Evolutionary conservation across 345 rosid species (phyloP), one percentile per base, ranked within the genome.

Genomic region (Noccaea caerulescens): DNA sequence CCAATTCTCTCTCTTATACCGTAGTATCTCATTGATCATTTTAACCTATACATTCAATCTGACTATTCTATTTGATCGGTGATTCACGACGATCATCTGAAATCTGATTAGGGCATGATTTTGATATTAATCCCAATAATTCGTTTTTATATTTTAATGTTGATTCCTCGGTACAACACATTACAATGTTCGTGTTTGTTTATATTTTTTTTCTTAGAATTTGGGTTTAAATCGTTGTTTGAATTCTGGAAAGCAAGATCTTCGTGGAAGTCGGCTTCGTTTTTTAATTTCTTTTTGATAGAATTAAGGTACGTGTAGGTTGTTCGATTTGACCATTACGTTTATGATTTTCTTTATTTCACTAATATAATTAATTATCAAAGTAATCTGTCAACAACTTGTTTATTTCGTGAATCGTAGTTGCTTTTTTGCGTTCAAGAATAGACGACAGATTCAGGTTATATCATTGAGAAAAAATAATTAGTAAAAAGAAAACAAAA

Each of bases 371-470:
- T 34, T 27, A 8, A n/a, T 75, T 42, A 6, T 5, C 13, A 14
- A 59, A 73, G 18, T 27, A 52, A 27, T 44, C 36, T 60, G 68
- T 60, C 73, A 68, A 75, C 73, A 43, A 75, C 74, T 60, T 75
- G 58, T 68, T 54, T 68, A 74, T 75, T 60, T 75, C 69, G 78
- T 60, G 78, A 32, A 53, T 36, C 41, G 9, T 66, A 5, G 36
- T 42, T 50, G 52, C 60, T 49, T 57, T 54, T 65, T 49, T 25
- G 65, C 51, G 50, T 72, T 64, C 65, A 47, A 64, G 54, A 73
- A 73, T 59, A 25, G 66, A 33, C 46, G 66, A 33, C 46, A 37
- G 11, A 62, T 52, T 71, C 12, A 20, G 38, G 27, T 71, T 71
- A 61, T 51, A 10, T 42, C 46, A 18, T 8, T 36, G 39, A 37